These are phyloP conservation scores for Rhododendron molle DNA, from an alignment of 148 eudicot genomes.

Conservation along the genomic window DNA sequence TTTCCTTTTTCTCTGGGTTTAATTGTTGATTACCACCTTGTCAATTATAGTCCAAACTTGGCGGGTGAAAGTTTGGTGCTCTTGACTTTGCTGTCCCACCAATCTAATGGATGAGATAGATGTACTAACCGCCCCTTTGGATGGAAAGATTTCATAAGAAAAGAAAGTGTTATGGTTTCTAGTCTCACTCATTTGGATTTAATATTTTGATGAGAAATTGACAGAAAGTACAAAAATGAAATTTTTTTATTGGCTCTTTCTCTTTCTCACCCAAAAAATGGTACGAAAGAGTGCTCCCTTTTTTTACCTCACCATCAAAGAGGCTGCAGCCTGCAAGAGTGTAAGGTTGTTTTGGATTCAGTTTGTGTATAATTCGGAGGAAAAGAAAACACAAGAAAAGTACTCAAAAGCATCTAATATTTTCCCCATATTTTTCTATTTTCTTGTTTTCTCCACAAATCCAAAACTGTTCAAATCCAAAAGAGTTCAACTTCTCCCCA, in stretches of 20 bases:
- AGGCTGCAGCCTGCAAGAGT: not conserved
- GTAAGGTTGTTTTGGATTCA: not conserved
- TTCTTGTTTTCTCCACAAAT: not conserved
- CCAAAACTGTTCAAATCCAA: not conserved
- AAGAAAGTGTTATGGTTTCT: too few species aligned
- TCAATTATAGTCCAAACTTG: not conserved
- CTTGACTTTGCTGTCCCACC: not conserved
- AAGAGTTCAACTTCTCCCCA: not conserved
- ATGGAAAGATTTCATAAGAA: too few species aligned
- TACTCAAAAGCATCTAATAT: not conserved
- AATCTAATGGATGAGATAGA: not conserved
- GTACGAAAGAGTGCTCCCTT: not conserved
- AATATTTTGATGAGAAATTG: too few species aligned
- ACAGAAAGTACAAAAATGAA: too few species aligned
- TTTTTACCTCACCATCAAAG: not conserved
- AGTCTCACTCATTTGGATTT: too few species aligned
- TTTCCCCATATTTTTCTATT: not conserved
- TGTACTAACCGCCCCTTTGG: not conserved
- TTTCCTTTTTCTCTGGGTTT: not conserved
- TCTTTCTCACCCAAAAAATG: too few species aligned
- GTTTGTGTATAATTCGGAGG: not conserved
- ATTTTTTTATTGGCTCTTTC: too few species aligned
- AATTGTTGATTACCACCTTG: not conserved
- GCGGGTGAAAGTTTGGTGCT: conserved; percentile 1
- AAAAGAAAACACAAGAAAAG: not conserved